Evolutionary conservation across 306 rosid genomes (phyloP).

Genomic region (Dryas alaskensis): DNA sequence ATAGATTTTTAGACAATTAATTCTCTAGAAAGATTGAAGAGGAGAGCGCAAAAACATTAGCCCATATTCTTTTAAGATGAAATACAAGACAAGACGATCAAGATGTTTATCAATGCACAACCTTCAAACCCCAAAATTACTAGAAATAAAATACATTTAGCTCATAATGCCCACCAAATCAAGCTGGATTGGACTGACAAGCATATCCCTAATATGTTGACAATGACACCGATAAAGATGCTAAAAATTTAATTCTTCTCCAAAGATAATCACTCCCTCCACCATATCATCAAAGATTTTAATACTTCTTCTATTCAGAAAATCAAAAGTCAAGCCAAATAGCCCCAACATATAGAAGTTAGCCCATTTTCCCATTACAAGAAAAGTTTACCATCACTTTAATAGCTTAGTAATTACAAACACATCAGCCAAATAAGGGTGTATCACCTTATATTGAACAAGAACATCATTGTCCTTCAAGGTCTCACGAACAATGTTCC

Average conservation of each 20-base stretch:
- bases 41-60: neutral
- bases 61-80: too few relatives aligned
- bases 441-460: constrained; percentile 88
- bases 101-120: neutral
- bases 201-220: neutral
- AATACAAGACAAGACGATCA: neutral
- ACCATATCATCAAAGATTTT: neutral
- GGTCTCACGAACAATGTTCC: constrained; percentile 96
- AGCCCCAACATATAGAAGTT: neutral
- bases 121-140: neutral
- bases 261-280: neutral
- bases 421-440: neutral
- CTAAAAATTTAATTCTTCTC: neutral
- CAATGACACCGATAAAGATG: neutral
- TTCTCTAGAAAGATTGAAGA: neutral
- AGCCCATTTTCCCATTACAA: neutral
- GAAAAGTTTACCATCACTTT: neutral
- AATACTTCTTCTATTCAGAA: neutral
- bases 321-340: neutral
- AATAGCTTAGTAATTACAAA: neutral
- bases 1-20: too few relatives aligned
- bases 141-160: neutral
- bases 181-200: neutral
- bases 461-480: constrained; percentile 99
- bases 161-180: neutral